Evolutionary conservation across 2,329 filamentous ascomycete genomes (phyloP).

Genomic region (Talaromyces sp.): DNA sequence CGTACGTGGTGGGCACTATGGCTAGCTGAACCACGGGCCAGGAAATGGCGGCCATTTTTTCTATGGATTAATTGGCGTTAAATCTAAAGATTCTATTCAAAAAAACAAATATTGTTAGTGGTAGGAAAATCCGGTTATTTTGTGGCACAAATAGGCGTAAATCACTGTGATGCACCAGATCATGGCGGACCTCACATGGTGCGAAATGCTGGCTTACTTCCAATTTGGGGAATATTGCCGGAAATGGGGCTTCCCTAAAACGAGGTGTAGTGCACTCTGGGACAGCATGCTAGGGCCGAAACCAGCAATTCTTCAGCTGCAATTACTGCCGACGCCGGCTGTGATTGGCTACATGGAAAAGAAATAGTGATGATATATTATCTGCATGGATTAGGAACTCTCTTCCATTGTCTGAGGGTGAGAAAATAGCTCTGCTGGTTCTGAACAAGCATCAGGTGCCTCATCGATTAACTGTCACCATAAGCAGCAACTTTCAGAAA

Average conservation of each 20-base stretch:
- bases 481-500: not conserved
- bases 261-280: not conserved
- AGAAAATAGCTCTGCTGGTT: not conserved
- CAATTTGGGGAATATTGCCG: conserved; percentile 1
- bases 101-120: not conserved
- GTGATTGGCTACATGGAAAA: not conserved
- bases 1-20: not conserved
- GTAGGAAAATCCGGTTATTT: not conserved
- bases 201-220: not conserved
- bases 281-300: not conserved
- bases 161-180: not conserved
- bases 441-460: too few species aligned
- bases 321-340: not conserved
- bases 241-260: too few species aligned
- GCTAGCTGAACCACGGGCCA: not conserved
- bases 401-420: not conserved
- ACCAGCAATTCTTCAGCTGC: not conserved
- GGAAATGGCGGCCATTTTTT: not conserved
- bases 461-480: not conserved
- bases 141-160: not conserved
- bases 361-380: not conserved
- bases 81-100: not conserved
- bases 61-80: not conserved
- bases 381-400: not conserved
- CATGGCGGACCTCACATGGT: not conserved